Conservation (phyloP, 305 asterid species). For the Fraxinus velutina region DNA sequence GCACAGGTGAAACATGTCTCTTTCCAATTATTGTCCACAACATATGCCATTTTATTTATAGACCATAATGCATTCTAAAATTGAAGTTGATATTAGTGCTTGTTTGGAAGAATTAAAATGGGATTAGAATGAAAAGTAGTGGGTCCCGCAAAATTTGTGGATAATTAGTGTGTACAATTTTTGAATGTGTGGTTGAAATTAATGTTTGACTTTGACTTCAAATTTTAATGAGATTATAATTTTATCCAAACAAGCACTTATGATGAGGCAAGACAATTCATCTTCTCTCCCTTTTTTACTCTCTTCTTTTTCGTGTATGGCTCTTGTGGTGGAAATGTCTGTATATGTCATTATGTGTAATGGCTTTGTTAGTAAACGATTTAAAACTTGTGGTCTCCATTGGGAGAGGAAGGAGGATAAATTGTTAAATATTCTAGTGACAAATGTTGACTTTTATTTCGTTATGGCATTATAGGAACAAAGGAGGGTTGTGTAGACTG, state of each 20-base stretch:
- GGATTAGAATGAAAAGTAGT: neutral
- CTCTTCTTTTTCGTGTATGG: neutral
- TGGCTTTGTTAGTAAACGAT: neutral
- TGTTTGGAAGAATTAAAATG: neutral
- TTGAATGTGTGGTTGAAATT: conserved; percentile 16
- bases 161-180: neutral
- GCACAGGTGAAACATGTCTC: conserved; percentile 64
- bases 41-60: neutral
- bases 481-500: neutral
- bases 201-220: conserved; percentile 64
- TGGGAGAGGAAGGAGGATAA: neutral
- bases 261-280: neutral
- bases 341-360: neutral
- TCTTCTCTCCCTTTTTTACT: neutral
- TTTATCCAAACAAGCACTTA: neutral
- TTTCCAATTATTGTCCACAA: neutral
- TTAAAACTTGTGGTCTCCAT: neutral
- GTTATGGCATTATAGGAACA: neutral
- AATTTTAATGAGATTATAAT: neutral
- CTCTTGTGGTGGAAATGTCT: neutral
- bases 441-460: neutral
- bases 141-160: neutral
- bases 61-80: neutral
- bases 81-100: neutral
- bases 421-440: neutral